Evolutionary conservation across 192 early-diverging fungal species (phyloP).

Genomic region (Diversispora epigaea): DNA sequence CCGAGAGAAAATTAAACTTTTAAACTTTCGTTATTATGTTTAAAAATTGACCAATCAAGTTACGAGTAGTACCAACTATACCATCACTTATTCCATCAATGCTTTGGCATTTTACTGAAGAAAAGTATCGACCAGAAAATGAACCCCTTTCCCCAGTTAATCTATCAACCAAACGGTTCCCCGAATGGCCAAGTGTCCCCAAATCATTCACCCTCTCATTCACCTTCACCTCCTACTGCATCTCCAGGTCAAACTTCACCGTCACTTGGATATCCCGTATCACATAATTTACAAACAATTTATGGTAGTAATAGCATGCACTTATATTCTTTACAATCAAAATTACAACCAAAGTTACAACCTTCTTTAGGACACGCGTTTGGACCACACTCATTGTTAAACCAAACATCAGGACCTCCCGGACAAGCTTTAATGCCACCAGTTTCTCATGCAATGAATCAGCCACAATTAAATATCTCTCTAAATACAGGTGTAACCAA

Average conservation of each 20-base stretch:
- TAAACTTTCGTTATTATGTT: neutral
- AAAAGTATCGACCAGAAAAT: conserved; percentile 13
- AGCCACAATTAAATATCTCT: conserved; percentile 4
- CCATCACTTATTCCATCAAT: conserved; percentile 20
- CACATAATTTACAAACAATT: conserved; percentile 15
- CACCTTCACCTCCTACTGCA: conserved; percentile 18
- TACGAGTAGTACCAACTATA: neutral
- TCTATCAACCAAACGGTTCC: conserved; percentile 20
- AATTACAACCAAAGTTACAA: conserved; percentile 19
- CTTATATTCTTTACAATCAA: conserved; percentile 7
- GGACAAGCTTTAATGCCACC: conserved; percentile 14
- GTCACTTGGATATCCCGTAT: neutral
- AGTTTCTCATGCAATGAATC: neutral
- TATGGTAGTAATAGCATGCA: conserved; percentile 2
- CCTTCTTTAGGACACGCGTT: neutral
- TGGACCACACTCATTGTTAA: conserved; percentile 6
- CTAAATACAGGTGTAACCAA: neutral
- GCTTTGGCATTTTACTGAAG: neutral
- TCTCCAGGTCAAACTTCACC: conserved; percentile 30
- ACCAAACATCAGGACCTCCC: conserved; percentile 21
- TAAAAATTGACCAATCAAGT: conserved; percentile 4
- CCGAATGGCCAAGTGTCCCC: conserved; percentile 21
- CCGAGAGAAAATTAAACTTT: neutral
- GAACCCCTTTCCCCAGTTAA: conserved; percentile 27
- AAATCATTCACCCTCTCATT: conserved; percentile 21